These are phyloP conservation scores for Dryas integrifolia DNA, from an alignment of 331 rosid species.

Conservation along the genomic window DNA sequence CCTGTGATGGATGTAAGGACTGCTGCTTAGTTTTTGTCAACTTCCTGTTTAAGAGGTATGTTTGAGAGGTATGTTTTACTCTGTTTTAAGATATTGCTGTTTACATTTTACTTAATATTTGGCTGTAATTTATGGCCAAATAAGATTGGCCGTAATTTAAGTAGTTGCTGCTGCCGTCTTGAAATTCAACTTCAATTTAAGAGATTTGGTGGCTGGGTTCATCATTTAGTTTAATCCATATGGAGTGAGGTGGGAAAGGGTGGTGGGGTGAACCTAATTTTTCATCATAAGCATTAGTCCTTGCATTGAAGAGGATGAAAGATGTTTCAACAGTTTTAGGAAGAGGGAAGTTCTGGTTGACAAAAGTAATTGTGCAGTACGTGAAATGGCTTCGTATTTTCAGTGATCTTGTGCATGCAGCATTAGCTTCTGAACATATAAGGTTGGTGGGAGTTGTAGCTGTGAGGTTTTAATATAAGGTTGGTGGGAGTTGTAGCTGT, in stretches of 20 bases:
- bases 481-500: background rate
- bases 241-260: slow-evolving; percentile 2
- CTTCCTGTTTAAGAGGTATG: slow-evolving; percentile 44
- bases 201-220: background rate
- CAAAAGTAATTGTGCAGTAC: background rate
- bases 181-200: background rate
- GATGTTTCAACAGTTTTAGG: background rate
- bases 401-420: background rate
- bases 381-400: background rate
- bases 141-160: background rate
- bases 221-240: slow-evolving; percentile 9
- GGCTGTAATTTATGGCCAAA: slow-evolving; percentile 26
- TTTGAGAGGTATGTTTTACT: slow-evolving; percentile 46
- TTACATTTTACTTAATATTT: slow-evolving; percentile 22
- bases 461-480: background rate
- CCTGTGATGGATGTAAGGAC: slow-evolving; percentile 43
- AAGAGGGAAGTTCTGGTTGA: background rate
- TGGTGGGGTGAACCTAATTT: background rate
- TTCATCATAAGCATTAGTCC: background rate
- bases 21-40: slow-evolving; percentile 47
- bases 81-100: slow-evolving; percentile 1
- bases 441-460: background rate
- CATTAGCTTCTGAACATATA: background rate
- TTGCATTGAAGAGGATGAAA: slow-evolving; percentile 3
- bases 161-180: background rate